Evolutionary conservation across 441 rosid genomes (phyloP).

Genomic region (Euphorbia corollata): DNA sequence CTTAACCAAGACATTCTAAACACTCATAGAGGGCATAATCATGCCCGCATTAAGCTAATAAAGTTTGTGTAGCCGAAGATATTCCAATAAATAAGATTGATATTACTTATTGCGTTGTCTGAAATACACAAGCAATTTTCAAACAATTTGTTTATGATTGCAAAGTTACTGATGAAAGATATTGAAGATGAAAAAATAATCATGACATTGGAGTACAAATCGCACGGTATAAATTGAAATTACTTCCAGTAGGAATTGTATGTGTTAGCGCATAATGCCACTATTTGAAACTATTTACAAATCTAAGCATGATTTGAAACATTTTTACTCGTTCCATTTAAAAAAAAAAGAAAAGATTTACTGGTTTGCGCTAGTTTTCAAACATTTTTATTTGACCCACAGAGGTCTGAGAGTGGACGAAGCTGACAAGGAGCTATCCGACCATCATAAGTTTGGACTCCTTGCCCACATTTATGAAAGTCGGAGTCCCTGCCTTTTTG

Average conservation of each 20-base stretch:
- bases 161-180: not conserved
- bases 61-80: not conserved
- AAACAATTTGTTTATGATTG: not conserved
- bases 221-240: not conserved
- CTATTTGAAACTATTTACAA: too few species aligned
- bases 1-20: not conserved
- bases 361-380: too few species aligned
- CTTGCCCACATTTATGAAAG: too few species aligned
- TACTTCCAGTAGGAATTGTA: not conserved
- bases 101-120: not conserved
- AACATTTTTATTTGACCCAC: too few species aligned
- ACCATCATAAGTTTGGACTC: too few species aligned
- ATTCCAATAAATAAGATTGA: not conserved
- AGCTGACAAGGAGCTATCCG: too few species aligned
- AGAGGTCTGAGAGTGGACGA: too few species aligned
- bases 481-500: too few species aligned
- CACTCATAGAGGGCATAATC: not conserved
- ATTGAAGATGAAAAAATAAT: not conserved
- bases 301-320: too few species aligned
- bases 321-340: too few species aligned
- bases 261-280: too few species aligned
- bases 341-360: too few species aligned
- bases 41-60: not conserved
- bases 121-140: not conserved
- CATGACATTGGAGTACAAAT: not conserved